Evolutionary conservation across 1,139 yeast genomes (phyloP).

Genomic region (Arxiozyma heterogenica): DNA sequence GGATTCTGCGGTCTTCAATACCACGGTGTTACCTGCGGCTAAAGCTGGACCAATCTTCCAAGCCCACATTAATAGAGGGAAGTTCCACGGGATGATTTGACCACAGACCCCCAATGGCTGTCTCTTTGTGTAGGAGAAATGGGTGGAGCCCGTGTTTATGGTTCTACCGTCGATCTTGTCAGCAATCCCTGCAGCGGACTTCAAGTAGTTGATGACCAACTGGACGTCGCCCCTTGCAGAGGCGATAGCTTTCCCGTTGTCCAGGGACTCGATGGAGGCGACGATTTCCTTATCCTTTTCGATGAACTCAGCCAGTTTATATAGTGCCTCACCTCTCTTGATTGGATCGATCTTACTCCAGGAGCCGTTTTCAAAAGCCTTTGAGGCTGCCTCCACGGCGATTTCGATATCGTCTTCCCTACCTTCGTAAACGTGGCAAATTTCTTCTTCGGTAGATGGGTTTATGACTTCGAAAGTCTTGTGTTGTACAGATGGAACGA

Average conservation of each 20-base stretch:
- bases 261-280: constrained; percentile 62
- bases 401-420: constrained; percentile 40
- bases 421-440: constrained; percentile 38
- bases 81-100: constrained; percentile 83
- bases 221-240: constrained; percentile 48
- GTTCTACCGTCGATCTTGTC: constrained; percentile 60
- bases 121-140: constrained; percentile 40
- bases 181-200: constrained; percentile 70
- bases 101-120: constrained; percentile 77
- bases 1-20: constrained; percentile 73
- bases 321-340: constrained; percentile 44
- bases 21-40: constrained; percentile 74
- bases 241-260: constrained; percentile 61
- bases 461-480: constrained; percentile 37
- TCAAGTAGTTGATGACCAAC: constrained; percentile 46
- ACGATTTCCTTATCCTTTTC: constrained; percentile 44
- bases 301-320: constrained; percentile 52
- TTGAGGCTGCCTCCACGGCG: constrained; percentile 40
- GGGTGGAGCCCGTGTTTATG: constrained; percentile 47
- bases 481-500: constrained; percentile 34
- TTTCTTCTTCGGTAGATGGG: constrained; percentile 42
- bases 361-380: constrained; percentile 33
- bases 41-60: constrained; percentile 81
- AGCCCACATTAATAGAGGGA: constrained; percentile 69
- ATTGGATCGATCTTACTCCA: constrained; percentile 40